Percentiles rank a stretch among this genome's conserved stretches.
Conservation (phyloP, 305 asterid genomes). For the Stenogyne calaminthoides region DNA sequence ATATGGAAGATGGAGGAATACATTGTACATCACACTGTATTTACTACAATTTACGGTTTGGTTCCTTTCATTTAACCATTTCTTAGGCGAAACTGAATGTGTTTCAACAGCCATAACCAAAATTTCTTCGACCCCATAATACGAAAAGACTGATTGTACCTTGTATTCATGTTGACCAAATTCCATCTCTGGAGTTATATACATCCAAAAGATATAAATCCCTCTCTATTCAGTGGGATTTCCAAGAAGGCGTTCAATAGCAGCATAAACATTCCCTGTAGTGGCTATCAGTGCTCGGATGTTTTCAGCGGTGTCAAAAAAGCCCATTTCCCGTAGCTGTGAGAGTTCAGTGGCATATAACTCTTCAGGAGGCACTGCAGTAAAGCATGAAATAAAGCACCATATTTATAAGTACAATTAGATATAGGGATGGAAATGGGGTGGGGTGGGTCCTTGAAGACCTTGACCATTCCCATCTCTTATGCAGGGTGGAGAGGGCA, state of each 20-base stretch:
- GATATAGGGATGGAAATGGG: no score
- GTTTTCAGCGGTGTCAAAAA: slow-evolving; percentile 46
- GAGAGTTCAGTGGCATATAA: slow-evolving; percentile 50
- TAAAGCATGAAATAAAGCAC: background rate
- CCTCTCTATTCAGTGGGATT: slow-evolving; percentile 36
- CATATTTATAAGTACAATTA: background rate
- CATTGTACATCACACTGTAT: background rate
- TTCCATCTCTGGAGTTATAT: background rate
- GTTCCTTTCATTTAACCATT: background rate
- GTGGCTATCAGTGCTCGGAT: slow-evolving; percentile 54
- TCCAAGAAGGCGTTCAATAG: slow-evolving; percentile 53
- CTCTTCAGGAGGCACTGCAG: slow-evolving; percentile 48
- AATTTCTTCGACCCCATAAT: background rate
- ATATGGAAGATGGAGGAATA: no score
- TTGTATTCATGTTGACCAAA: background rate
- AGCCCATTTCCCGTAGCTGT: slow-evolving; percentile 62
- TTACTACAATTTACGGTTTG: background rate
- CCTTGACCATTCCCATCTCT: no score
- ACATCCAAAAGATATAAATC: background rate
- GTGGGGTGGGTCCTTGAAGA: no score
- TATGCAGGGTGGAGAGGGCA: no score
- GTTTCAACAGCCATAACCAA: background rate
- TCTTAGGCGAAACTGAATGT: no score
- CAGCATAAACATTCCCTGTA: slow-evolving; percentile 56
- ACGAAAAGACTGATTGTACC: background rate